Evolutionary conservation across 2,329 filamentous ascomycete species (phyloP), one percentile per base, ranked within the genome.

Genomic region (Sphaerulina vaccinii): DNA sequence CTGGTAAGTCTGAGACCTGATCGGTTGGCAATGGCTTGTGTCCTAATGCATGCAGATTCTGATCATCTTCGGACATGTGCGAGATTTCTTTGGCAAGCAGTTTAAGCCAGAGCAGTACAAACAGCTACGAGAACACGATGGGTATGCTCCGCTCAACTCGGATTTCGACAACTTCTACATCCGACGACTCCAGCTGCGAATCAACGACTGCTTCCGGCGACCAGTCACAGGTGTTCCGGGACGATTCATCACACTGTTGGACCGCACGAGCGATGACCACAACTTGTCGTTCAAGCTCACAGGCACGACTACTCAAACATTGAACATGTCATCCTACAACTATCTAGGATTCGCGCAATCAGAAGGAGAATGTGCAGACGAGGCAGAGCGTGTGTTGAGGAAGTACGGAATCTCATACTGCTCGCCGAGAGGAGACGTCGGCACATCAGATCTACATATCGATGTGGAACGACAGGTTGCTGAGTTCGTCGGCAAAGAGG

Each of bases 91-190:
- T 69, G 92, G 93, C 71, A 96, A 97, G 79, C 84, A 88, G 56
- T 96, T 99, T 74, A 87, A 86, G 68, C 83, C 90, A 70, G 83
- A 88, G 68, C 87, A 90, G 65, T 97, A 97, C 73, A 85, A 83
- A 67, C 86, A 93, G 64, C 77, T 97, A 65, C 87, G 87, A 68
- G 81, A 86, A 32, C 81, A 83, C 60, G 89, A 96, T 68, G 93
- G 93, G 57, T 97, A 96, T 68, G 93, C 92, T 9, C 90, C 93
- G 2, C 79, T 99, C 59, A 97, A 96, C 72, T 95, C 90, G 65
- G 93, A 99, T 72, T 99, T 99, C 68, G 93, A 99, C 77, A 97
- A 92, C 72, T 99, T 99, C 72, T 99, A 99, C 73, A 89, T 92
- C 51, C 84, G 93, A 51, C 82, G 93, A 55, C 73, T 99, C 68